Base-by-base conservation (phyloP, 192 early-diverging fungal species). In the Oehlia diaphana region DNA sequence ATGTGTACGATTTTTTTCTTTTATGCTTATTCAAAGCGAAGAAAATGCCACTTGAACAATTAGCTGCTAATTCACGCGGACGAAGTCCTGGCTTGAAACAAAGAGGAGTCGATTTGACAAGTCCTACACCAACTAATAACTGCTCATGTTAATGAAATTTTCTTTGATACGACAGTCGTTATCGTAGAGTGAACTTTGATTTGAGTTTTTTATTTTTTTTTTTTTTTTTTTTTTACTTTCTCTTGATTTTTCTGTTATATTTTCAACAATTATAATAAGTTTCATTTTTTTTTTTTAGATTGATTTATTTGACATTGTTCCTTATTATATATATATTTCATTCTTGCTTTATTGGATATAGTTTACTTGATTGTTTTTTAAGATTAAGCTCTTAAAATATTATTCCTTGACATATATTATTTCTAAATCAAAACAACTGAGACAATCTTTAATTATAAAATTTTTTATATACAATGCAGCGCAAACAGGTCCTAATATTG, bases 21-120 rank as follows among this genome's bases (percentile, higher is more conserved):
- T 37, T 37, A 37, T 42, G 7, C 5, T 7, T 7, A 4, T 65
- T 50, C 23, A 26, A 79, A 87, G 92, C 93, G 49, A 90, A 87
- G 86, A 92, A 88, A 80, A 90, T 93, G 80, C 93, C 93, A 47
- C 84, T 90, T 71, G 90, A 89, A 76, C 88, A 89, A 79, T 83
- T 91, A 23, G 86, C 82, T 39, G 85, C 86, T 72, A 89, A 87
- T 74, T 83, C 89, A 67, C 89, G 89, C 81, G 82, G 79, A 76
- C 83, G 85, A 81, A 80, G 80, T 69, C 63, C 78, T 33, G 85
- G 84, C 77, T 80, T 85, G 72, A 86, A 88, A 75, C 71, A 76
- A 16, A 81, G 86, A 78, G 68, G 77, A 65, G 87, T 90, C 35
- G 89, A 90, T 72, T 79, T 90, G 70, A 86, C 81, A 47, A 71